Evolutionary conservation across 2,329 filamentous ascomycete genomes (phyloP).

Genomic region (Akanthomyces dipterigenus): DNA sequence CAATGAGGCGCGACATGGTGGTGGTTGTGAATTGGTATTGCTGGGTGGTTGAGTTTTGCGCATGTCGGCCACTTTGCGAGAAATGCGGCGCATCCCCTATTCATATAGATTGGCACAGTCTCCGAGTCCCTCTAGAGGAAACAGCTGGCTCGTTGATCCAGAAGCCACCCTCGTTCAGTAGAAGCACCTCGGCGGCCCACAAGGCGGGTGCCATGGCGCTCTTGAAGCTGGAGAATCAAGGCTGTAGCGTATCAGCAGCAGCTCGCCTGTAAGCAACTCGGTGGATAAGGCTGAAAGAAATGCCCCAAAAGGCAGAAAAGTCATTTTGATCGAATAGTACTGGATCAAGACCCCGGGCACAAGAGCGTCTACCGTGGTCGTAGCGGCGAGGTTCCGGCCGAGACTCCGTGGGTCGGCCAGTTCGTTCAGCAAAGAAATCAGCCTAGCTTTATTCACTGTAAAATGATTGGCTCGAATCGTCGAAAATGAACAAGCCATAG

Average conservation of each 20-base stretch:
- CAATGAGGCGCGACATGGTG: constrained; percentile 29
- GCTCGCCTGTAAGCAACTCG: neutral
- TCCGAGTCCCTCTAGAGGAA: neutral
- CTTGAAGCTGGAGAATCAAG: neutral
- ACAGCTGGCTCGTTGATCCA: neutral
- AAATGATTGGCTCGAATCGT: neutral
- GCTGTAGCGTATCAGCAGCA: neutral
- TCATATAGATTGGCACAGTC: neutral
- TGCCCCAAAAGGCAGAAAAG: neutral
- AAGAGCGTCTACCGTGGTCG: neutral
- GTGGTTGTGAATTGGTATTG: neutral
- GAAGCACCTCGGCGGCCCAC: neutral
- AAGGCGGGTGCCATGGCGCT: neutral
- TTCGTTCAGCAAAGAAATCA: neutral
- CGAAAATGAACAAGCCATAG: neutral
- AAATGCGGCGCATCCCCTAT: neutral
- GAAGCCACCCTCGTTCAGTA: neutral
- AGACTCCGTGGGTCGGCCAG: neutral
- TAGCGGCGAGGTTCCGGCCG: neutral
- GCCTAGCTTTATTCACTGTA: neutral
- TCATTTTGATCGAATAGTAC: neutral
- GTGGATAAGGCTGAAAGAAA: neutral
- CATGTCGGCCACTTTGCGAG: neutral
- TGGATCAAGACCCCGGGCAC: neutral
- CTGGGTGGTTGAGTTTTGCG: neutral